These are phyloP conservation scores for Chalciporus piperatus DNA, from an alignment of 768 basidiomycete species.

Conservation along the genomic window DNA sequence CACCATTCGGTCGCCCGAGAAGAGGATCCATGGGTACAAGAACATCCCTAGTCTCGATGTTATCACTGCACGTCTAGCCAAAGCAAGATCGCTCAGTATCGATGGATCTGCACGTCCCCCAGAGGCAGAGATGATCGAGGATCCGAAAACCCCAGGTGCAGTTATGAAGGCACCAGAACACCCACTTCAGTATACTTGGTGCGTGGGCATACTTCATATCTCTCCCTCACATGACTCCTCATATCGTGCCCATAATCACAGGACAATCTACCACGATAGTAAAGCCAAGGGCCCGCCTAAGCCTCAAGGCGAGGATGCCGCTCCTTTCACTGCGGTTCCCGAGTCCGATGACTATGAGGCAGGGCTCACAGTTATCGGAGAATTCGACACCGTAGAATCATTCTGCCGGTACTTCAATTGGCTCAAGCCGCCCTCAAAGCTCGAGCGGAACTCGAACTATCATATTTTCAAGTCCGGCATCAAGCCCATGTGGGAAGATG, in stretches of 20 bases:
- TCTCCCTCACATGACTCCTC: not conserved
- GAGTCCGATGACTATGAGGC: constrained; percentile 82
- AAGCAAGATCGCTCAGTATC: constrained; percentile 57
- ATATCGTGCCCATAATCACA: constrained; percentile 24
- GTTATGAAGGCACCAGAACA: constrained; percentile 71
- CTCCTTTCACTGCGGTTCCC: constrained; percentile 41
- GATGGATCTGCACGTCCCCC: constrained; percentile 67
- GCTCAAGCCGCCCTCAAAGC: constrained; percentile 86
- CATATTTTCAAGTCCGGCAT: constrained; percentile 94
- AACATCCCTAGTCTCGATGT: constrained; percentile 84
- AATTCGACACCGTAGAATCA: constrained; percentile 85
- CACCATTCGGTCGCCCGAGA: constrained; percentile 28
- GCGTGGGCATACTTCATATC: constrained; percentile 10
- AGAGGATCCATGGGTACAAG: constrained; percentile 68
- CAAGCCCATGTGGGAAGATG: constrained; percentile 98
- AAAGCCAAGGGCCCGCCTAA: constrained; percentile 64
- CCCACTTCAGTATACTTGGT: constrained; percentile 85
- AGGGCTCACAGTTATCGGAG: constrained; percentile 80
- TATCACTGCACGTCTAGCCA: constrained; percentile 76
- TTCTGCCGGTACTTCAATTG: constrained; percentile 94
- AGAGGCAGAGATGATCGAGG: constrained; percentile 75
- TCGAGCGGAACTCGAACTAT: constrained; percentile 90
- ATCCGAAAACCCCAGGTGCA: constrained; percentile 78
- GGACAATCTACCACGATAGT: constrained; percentile 90
- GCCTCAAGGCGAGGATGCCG: constrained; percentile 38